Base-by-base conservation (phyloP, 164 flowering plant genomes). In the Stephania japonica region DNA sequence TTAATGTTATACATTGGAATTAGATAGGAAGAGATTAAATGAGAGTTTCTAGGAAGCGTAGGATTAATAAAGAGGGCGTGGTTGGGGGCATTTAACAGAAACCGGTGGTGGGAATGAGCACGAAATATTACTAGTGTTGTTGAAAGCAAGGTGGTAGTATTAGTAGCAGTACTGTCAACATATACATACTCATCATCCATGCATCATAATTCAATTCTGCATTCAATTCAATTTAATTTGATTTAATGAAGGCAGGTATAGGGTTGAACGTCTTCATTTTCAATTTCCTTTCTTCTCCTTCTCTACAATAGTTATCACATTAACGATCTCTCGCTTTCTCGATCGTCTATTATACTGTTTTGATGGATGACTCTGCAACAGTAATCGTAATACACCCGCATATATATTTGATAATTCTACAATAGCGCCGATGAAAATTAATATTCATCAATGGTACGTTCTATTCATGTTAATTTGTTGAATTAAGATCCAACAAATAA, bases 181-280 rank as follows among this genome's bases (percentile, higher is more conserved):
- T 47, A 32, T 4, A 4, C 4, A 24, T 32, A 66, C 69, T 66
- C 69, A 66, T 78, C 75, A 78, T 9, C 53, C 53, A 47, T 3
- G 13, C 53, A 9, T 47, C 53, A 1, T 47, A 9, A 14, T 78
- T 85, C 70, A 85, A 81, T 83, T 81, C 82, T 59, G 83, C 83
- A 81, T 80, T 83, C 75, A 81, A 78, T 72, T 74, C 81, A 76
- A 81, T 85, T 83, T 83, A 82, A 75, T 80, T 42, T 56, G 76
- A 80, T 62, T 83, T 79, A 84, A 80, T 74, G 83, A 62, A 70
- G 78, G 79, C 83, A 78, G 83, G 81, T 81, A 66, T 75, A 59
- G 61, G 38, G 65, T 72, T 56, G 68, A 70, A 53, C 70, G 38
- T 32, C 38, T 65, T 68, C 44, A 68, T 42, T 68, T 56, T 19